A percentile compares a stretch with the other conserved stretches of the same genome.
Evolutionary conservation across 345 rosid species (phyloP).

Genomic region (Rhodomyrtus tomentosa): DNA sequence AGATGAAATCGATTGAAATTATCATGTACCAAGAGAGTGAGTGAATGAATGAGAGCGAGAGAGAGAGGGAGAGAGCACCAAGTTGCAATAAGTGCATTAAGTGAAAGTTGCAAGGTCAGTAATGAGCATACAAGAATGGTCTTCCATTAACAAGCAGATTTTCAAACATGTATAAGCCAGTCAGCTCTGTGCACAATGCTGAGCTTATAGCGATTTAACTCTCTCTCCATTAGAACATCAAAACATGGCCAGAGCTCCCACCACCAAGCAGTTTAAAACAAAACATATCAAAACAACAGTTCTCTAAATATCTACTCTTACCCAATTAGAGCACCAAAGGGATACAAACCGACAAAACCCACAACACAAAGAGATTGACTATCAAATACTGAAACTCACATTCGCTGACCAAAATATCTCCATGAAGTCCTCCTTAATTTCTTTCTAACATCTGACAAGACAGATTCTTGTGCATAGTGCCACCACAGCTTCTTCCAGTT

Average conservation of each 20-base stretch:
- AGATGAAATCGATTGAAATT: not conserved
- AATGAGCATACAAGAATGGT: not conserved
- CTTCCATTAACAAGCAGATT: not conserved
- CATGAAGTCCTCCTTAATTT: conserved; percentile 76
- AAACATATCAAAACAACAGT: not conserved
- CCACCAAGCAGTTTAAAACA: not conserved
- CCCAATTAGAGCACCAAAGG: not conserved
- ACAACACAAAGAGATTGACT: not conserved
- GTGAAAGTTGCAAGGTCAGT: not conserved
- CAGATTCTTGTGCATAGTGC: conserved; percentile 76
- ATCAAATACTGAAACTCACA: conserved; percentile 32
- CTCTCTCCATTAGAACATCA: not conserved
- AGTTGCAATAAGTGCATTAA: not conserved
- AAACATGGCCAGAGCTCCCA: not conserved
- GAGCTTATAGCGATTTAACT: not conserved
- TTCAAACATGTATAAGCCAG: not conserved
- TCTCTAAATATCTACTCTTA: not conserved
- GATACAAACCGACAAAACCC: not conserved
- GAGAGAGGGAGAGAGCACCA: not conserved
- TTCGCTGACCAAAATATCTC: conserved; percentile 67
- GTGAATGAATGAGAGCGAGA: not conserved
- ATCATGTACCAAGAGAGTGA: not conserved
- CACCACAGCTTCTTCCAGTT: conserved; percentile 87
- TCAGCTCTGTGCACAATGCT: not conserved
- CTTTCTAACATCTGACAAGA: conserved; percentile 59